phyloP scores from a whole-genome alignment of 2,329 filamentous ascomycete species.

The Sporothrix phasma region DNA sequence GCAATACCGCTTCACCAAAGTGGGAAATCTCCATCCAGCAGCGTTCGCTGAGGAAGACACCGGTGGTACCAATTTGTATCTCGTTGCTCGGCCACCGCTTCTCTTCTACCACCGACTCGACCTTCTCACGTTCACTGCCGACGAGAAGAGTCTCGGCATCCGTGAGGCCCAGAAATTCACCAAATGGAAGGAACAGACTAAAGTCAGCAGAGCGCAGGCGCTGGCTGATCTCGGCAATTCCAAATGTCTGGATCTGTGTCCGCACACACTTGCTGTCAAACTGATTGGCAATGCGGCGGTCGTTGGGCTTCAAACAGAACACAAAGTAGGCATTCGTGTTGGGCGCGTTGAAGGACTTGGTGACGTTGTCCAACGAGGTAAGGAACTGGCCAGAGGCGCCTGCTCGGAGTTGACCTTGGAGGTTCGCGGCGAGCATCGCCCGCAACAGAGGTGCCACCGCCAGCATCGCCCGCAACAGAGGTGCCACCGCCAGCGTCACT shows the following conservation, averaged over 20 bases:
- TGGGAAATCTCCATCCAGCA: conserved; percentile 90
- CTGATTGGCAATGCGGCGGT: conserved; percentile 92
- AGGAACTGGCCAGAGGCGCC: conserved; percentile 91
- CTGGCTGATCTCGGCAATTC: conserved; percentile 94
- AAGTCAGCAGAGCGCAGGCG: conserved; percentile 88
- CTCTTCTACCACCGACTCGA: conserved; percentile 82
- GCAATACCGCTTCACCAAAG: conserved; percentile 52
- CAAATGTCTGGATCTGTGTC: conserved; percentile 87
- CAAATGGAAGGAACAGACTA: conserved; percentile 89
- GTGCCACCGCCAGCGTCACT: conserved; percentile 31
- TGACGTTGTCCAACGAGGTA: conserved; percentile 80
- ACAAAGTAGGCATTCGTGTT: conserved; percentile 92
- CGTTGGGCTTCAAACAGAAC: conserved; percentile 95
- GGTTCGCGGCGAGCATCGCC: conserved; percentile 29
- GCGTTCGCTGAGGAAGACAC: conserved; percentile 88
- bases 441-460: conserved; percentile 16
- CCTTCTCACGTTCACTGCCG: conserved; percentile 85
- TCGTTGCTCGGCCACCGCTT: conserved; percentile 90
- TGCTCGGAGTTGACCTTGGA: conserved; percentile 45
- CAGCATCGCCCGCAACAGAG: conserved; percentile 28
- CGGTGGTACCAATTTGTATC: conserved; percentile 80
- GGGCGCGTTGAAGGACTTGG: conserved; percentile 68
- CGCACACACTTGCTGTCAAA: conserved; percentile 98
- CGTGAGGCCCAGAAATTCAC: conserved; percentile 82
- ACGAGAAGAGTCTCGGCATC: conserved; percentile 79